A percentile compares a stretch with the other conserved stretches of the same genome.
These are phyloP conservation scores for Sporothrix sp. DNA, from an alignment of 2,329 filamentous ascomycete species.

Conservation along the genomic window DNA sequence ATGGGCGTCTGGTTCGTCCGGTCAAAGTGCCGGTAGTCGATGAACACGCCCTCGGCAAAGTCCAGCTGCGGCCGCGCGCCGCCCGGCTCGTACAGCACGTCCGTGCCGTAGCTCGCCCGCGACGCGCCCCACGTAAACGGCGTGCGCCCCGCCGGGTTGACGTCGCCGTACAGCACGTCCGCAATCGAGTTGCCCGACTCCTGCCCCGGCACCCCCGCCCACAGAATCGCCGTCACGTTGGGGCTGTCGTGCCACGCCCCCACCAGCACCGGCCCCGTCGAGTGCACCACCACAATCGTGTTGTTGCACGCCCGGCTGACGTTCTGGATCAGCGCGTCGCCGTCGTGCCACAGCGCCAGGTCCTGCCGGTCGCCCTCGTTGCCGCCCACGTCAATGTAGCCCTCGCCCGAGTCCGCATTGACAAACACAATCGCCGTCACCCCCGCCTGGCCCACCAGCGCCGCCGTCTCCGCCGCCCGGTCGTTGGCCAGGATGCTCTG, in stretches of 20 bases:
- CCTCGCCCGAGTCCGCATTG: constrained; percentile 79
- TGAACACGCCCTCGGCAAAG: constrained; percentile 69
- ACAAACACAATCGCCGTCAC: constrained; percentile 78
- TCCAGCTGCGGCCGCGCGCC: constrained; percentile 57
- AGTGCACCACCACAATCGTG: constrained; percentile 87
- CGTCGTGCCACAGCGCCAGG: constrained; percentile 77
- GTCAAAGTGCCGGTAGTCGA: constrained; percentile 74
- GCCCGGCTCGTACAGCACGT: constrained; percentile 56
- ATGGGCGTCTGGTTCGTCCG: constrained; percentile 53
- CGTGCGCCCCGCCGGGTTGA: constrained; percentile 66
- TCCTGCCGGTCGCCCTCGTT: constrained; percentile 89
- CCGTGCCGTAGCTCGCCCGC: constrained; percentile 56
- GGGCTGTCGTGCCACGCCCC: constrained; percentile 63
- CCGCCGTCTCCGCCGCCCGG: constrained; percentile 49
- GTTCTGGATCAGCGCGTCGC: constrained; percentile 70
- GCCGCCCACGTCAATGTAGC: constrained; percentile 70
- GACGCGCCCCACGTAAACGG: constrained; percentile 71
- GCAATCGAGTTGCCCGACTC: constrained; percentile 71
- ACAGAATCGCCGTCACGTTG: constrained; percentile 77
- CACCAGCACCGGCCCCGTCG: constrained; percentile 67
- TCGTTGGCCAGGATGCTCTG: constrained; percentile 61
- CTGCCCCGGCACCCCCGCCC: constrained; percentile 73
- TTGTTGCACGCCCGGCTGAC: constrained; percentile 72
- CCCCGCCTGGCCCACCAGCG: constrained; percentile 50
- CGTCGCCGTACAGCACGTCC: constrained; percentile 73